Evolutionary conservation across 2,329 filamentous ascomycete species (phyloP).

Genomic region (Trichoderma brevicompactum): DNA sequence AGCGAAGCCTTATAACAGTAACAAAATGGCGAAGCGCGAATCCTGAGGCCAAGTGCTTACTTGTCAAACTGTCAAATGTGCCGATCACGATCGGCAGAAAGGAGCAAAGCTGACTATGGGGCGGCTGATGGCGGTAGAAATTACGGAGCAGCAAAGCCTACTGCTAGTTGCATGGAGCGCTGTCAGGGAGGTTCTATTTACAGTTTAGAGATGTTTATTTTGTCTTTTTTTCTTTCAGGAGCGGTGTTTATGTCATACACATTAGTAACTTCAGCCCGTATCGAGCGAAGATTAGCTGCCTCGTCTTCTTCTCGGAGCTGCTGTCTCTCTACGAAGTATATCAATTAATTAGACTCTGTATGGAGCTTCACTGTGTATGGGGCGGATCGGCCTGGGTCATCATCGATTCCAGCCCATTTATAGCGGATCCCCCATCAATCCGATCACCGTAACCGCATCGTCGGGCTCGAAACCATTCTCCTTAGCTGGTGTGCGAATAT

Average conservation of each 20-base stretch:
- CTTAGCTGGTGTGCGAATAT: slow-evolving; percentile 9
- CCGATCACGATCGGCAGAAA: neutral
- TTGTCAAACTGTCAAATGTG: neutral
- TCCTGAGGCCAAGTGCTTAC: neutral
- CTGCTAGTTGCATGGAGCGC: neutral
- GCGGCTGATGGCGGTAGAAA: neutral
- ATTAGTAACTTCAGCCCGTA: too few species aligned
- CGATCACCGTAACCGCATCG: slow-evolving; percentile 9
- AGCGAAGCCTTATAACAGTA: neutral
- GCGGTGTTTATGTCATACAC: too few species aligned
- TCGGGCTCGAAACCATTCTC: neutral
- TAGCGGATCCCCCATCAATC: slow-evolving; percentile 12
- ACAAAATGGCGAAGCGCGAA: neutral
- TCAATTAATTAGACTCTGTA: neutral
- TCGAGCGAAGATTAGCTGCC: neutral
- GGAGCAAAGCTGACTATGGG: neutral
- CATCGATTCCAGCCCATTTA: neutral
- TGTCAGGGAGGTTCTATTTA: neutral
- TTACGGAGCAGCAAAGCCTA: too few species aligned
- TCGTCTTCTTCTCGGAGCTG: neutral
- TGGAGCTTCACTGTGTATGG: neutral
- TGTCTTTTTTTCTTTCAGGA: too few species aligned
- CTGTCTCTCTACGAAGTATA: neutral
- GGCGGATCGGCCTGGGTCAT: neutral
- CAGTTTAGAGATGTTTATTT: too few species aligned